Conservation (phyloP, 2,329 filamentous ascomycete species). For the Phoma sp. region DNA sequence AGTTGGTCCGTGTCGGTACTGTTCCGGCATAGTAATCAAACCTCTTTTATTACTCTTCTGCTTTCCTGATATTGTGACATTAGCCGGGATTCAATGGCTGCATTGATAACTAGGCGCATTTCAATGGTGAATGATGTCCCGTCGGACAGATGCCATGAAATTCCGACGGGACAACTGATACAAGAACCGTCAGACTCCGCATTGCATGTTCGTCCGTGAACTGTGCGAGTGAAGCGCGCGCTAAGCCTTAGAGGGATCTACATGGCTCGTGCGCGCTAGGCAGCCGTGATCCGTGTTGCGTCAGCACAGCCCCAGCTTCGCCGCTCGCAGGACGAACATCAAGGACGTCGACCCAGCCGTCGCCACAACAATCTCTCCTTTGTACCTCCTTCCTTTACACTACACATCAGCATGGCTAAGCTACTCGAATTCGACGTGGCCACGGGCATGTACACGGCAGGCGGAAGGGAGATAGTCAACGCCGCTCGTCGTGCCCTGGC, state of each 20-base stretch:
- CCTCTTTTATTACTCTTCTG: neutral
- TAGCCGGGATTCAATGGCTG: neutral
- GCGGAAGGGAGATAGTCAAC: constrained; percentile 33
- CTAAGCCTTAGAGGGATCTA: constrained; percentile 18
- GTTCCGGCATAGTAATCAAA: constrained; percentile 14
- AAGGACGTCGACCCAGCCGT: constrained; percentile 10
- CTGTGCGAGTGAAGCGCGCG: constrained; percentile 16
- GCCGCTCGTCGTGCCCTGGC: constrained; percentile 41
- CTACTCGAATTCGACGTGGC: constrained; percentile 11
- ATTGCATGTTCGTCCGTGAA: constrained; percentile 11
- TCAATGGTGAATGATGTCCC: neutral
- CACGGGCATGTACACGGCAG: constrained; percentile 10
- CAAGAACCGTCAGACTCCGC: neutral
- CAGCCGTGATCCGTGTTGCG: constrained; percentile 15
- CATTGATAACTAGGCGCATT: neutral
- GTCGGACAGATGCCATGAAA: no score
- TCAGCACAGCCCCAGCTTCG: constrained; percentile 27
- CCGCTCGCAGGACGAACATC: constrained; percentile 19
- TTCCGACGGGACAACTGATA: neutral
- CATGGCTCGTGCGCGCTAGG: constrained; percentile 19
- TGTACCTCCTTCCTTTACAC: constrained; percentile 10
- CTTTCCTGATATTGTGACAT: neutral
- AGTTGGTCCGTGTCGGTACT: constrained; percentile 12
- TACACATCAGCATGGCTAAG: constrained; percentile 7
- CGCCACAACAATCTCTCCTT: constrained; percentile 3